phyloP scores from a whole-genome alignment of 2,329 filamentous ascomycete genomes.

The Raffaelea albimanens region DNA sequence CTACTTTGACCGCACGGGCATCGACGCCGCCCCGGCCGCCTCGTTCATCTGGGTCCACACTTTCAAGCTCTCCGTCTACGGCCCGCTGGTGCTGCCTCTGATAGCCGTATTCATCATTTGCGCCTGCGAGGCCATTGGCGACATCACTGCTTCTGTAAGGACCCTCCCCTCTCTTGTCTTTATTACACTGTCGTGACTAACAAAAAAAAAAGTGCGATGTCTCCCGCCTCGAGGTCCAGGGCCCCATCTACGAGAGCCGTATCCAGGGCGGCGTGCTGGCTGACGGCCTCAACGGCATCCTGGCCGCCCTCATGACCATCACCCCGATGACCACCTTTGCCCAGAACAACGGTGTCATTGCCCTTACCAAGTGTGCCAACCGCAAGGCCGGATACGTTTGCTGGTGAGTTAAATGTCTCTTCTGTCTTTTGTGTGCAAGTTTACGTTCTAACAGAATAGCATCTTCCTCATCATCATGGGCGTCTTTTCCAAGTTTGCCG shows the following conservation, averaged over 20 bases:
- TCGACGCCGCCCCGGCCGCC: slow-evolving; percentile 59
- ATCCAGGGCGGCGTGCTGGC: slow-evolving; percentile 73
- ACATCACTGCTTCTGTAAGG: slow-evolving; percentile 58
- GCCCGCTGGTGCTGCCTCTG: slow-evolving; percentile 62
- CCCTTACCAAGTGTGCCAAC: slow-evolving; percentile 72
- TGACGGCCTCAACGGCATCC: slow-evolving; percentile 65
- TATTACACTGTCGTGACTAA: neutral
- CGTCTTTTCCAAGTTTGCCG: slow-evolving; percentile 74
- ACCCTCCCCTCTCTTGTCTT: neutral
- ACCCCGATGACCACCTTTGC: slow-evolving; percentile 74
- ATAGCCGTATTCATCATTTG: slow-evolving; percentile 63
- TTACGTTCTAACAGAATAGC: too few relatives aligned
- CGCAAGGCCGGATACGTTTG: slow-evolving; percentile 71
- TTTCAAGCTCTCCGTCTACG: slow-evolving; percentile 63
- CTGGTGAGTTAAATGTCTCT: slow-evolving; percentile 29
- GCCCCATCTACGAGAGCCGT: slow-evolving; percentile 61
- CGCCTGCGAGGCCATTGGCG: slow-evolving; percentile 71
- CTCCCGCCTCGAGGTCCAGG: slow-evolving; percentile 64
- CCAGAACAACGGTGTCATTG: slow-evolving; percentile 79
- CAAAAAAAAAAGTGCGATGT: slow-evolving; percentile 51
- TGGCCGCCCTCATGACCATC: slow-evolving; percentile 69
- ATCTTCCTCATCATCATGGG: slow-evolving; percentile 74
- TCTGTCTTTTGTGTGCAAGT: slow-evolving; percentile 14
- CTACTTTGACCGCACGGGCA: slow-evolving; percentile 67
- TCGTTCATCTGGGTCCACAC: slow-evolving; percentile 76